Percentiles rank a stretch among this genome's conserved stretches.
Conservation (phyloP, 2,329 filamentous ascomycete genomes). For the Diaporthe vexans region DNA sequence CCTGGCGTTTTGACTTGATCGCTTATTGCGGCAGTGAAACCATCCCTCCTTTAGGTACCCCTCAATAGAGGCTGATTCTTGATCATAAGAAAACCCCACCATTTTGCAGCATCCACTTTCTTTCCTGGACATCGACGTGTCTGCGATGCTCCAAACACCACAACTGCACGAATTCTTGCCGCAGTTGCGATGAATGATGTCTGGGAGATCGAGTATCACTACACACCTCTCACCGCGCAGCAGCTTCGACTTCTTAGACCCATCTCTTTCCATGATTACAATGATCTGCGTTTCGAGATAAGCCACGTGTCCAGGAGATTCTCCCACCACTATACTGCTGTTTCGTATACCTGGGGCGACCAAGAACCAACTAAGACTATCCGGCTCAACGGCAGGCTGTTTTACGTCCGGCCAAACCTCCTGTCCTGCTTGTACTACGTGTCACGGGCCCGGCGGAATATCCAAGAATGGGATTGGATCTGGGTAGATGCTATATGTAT, state of each 20-base stretch:
- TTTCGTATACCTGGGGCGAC: slow-evolving; percentile 5
- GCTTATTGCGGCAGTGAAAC: neutral
- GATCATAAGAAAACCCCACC: neutral
- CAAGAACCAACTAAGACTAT: slow-evolving; percentile 1
- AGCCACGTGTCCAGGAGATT: neutral
- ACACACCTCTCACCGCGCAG: neutral
- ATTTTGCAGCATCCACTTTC: neutral
- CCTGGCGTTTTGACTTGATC: neutral
- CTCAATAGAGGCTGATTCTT: neutral
- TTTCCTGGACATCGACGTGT: too few relatives aligned
- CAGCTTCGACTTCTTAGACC: slow-evolving; percentile 1
- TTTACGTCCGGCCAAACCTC: neutral
- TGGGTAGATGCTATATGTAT: slow-evolving; percentile 4
- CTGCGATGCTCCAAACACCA: neutral
- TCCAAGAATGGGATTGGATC: neutral
- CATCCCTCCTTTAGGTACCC: neutral
- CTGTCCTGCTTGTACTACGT: neutral
- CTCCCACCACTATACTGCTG: neutral
- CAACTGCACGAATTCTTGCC: neutral
- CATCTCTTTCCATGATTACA: neutral
- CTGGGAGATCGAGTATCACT: neutral
- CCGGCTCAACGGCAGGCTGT: neutral
- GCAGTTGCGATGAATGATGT: neutral
- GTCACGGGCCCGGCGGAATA: neutral
- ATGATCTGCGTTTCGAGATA: slow-evolving; percentile 2